Evolutionary conservation across 176 grass and related monocot species (phyloP), one percentile per base, ranked within the genome.

Genomic region (Phragmites australis): DNA sequence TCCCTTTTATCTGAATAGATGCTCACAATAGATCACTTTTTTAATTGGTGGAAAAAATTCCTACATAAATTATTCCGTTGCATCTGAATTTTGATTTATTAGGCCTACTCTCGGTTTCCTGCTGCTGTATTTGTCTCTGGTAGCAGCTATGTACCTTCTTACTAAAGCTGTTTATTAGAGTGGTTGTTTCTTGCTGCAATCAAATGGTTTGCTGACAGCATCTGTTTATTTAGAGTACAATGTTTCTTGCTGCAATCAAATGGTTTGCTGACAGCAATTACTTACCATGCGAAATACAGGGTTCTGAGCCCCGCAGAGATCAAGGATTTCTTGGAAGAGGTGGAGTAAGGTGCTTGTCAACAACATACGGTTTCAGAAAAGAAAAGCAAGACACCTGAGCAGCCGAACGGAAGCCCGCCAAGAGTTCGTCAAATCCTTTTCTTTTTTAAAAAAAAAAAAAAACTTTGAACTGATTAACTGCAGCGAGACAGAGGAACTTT

Each of bases 251-350:
- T 47, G 18, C 23, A 44, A 46, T 21, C 13, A 51, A 47, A 31
- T 64, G 45, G 39, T 71, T 44, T 21, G 37, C 55, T 75, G 62
- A 59, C 27, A 23, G 8, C 21, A 75, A 63, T 34, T 72, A 39
- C 15, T 78, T 67, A 52, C 27, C 15, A 34, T 22, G 15, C 48
- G 59, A 76, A 79, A 82, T 49, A 16, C 82, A 92, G 90, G 66
- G 90, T 96, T 69, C 69, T 90, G 68, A 96, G 81, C 26, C 84
- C 86, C 8, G 72, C 92, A 40, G 93, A 90, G 66, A 92, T 96
- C 31, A 83, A 92, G 41, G 86, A 91, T 90, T 93, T 89, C 61
- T 79, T 91, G 63, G 88, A 91, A 57, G 93, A 87, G 82, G 88
- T 93, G 75, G 88, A 93, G 80, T 93, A 87, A 68, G 49, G 32